These are phyloP conservation scores for Xylaria sp. DNA, from an alignment of 495 filamentous ascomycete genomes.

Conservation along the genomic window DNA sequence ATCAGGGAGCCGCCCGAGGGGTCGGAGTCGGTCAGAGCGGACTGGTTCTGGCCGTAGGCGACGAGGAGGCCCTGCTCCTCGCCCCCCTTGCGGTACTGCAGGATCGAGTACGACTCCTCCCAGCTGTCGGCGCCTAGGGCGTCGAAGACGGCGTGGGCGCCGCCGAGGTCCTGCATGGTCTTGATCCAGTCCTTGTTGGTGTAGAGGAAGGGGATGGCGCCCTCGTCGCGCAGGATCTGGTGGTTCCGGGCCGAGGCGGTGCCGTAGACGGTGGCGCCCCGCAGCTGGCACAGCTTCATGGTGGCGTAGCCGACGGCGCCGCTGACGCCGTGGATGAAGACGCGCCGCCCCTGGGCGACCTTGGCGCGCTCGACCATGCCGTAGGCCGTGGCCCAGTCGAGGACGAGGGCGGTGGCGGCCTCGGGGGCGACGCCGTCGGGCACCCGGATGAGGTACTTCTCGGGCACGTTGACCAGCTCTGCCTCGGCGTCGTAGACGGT, in stretches of 20 bases:
- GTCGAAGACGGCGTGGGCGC: slow-evolving; percentile 52
- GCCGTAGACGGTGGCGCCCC: slow-evolving; percentile 51
- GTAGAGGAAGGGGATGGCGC: slow-evolving; percentile 50
- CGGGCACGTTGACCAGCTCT: slow-evolving; percentile 47
- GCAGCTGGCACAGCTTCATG: slow-evolving; percentile 42
- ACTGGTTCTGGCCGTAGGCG: slow-evolving; percentile 33
- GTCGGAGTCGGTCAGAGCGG: slow-evolving; percentile 20
- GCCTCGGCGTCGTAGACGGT: slow-evolving; percentile 52
- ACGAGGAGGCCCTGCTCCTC: slow-evolving; percentile 22
- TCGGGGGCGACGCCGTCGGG: slow-evolving; percentile 43
- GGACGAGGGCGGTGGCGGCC: slow-evolving; percentile 41
- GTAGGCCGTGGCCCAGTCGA: slow-evolving; percentile 53
- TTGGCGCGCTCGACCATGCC: slow-evolving; percentile 47
- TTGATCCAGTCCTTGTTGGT: slow-evolving; percentile 53
- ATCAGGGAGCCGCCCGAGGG: background rate
- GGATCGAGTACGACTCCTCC: slow-evolving; percentile 52
- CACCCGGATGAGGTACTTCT: slow-evolving; percentile 48
- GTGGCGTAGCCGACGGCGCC: slow-evolving; percentile 51
- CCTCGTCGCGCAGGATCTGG: slow-evolving; percentile 34
- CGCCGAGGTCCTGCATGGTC: slow-evolving; percentile 47
- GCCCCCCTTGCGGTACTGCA: slow-evolving; percentile 22
- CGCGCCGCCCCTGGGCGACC: slow-evolving; percentile 45
- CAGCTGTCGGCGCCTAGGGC: slow-evolving; percentile 54
- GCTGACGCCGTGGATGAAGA: slow-evolving; percentile 55
- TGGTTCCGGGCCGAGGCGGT: slow-evolving; percentile 52